These are phyloP conservation scores for Talaromyces borbonicus DNA, from an alignment of 495 filamentous ascomycete genomes.

Conservation along the genomic window DNA sequence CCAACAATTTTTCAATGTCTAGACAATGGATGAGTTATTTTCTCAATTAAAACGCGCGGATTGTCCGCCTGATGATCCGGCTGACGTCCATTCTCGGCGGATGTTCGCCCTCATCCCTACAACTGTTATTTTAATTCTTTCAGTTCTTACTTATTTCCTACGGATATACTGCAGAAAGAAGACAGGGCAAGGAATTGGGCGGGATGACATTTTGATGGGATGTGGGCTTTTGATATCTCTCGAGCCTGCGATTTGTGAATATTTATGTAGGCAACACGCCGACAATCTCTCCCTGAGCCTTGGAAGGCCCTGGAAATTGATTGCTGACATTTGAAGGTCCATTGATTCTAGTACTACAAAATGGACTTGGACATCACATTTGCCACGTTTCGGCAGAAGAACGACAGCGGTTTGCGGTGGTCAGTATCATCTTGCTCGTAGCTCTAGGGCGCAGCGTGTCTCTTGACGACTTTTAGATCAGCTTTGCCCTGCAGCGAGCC, in stretches of 20 bases:
- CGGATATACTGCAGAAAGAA: background rate
- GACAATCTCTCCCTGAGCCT: background rate
- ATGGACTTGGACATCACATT: background rate
- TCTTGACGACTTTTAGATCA: no score
- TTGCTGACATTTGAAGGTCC: no score
- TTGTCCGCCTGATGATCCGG: background rate
- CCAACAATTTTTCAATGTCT: background rate
- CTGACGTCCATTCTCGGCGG: background rate
- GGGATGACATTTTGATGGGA: background rate
- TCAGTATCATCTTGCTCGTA: no score
- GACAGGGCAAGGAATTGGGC: background rate
- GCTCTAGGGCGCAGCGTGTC: no score
- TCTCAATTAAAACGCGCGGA: background rate
- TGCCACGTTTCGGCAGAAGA: background rate
- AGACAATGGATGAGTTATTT: background rate
- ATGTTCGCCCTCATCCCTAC: constrained; percentile 1
- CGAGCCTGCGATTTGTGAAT: background rate
- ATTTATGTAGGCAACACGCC: background rate
- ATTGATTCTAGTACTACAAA: background rate
- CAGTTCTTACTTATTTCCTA: background rate
- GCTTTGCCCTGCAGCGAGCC: no score
- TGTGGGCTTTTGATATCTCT: background rate
- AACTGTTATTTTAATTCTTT: no score
- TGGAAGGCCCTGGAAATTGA: no score
- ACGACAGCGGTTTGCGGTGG: background rate